A percentile compares a stretch with the other conserved stretches of the same genome.
Evolutionary conservation across 2,329 filamentous ascomycete genomes (phyloP).

Genomic region (Ophiocordyceps sinensis): DNA sequence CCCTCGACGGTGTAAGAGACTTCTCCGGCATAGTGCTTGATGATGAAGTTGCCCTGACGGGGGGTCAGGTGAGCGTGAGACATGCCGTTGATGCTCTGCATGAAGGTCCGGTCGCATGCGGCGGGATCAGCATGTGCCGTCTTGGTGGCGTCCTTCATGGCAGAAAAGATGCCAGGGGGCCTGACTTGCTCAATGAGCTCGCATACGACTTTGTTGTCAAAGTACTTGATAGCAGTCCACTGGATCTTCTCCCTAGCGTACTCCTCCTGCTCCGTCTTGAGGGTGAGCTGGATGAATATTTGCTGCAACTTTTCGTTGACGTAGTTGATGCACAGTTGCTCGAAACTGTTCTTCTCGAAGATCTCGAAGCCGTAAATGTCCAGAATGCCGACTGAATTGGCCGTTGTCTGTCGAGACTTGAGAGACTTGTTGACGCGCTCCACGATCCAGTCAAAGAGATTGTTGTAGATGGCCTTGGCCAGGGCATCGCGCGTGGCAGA

Average conservation of each 20-base stretch:
- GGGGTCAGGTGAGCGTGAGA: constrained; percentile 83
- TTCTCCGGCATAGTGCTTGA: constrained; percentile 98
- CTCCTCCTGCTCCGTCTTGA: constrained; percentile 96
- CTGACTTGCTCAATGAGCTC: constrained; percentile 87
- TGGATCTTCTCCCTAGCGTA: constrained; percentile 92
- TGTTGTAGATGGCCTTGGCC: constrained; percentile 91
- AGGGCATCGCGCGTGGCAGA: constrained; percentile 77
- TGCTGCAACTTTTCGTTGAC: constrained; percentile 99
- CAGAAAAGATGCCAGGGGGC: constrained; percentile 85
- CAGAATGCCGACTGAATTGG: constrained; percentile 86
- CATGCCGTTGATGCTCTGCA: constrained; percentile 82
- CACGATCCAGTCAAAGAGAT: constrained; percentile 98
- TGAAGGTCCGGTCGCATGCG: constrained; percentile 90
- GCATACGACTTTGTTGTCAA: constrained; percentile 98
- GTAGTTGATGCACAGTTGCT: constrained; percentile 98
- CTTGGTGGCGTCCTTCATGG: constrained; percentile 93
- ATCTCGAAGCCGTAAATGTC: constrained; percentile 99
- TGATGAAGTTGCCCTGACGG: constrained; percentile 89
- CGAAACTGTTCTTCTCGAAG: constrained; percentile 97
- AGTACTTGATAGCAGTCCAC: constrained; percentile 98
- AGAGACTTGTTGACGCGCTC: constrained; percentile 80
- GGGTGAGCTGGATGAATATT: constrained; percentile 94
- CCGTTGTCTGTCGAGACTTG: constrained; percentile 58
- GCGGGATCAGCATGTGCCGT: constrained; percentile 94
- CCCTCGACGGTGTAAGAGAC: constrained; percentile 89